Evolutionary conservation across 495 filamentous ascomycete species (phyloP).

Genomic region (Cercophora newfieldiana): DNA sequence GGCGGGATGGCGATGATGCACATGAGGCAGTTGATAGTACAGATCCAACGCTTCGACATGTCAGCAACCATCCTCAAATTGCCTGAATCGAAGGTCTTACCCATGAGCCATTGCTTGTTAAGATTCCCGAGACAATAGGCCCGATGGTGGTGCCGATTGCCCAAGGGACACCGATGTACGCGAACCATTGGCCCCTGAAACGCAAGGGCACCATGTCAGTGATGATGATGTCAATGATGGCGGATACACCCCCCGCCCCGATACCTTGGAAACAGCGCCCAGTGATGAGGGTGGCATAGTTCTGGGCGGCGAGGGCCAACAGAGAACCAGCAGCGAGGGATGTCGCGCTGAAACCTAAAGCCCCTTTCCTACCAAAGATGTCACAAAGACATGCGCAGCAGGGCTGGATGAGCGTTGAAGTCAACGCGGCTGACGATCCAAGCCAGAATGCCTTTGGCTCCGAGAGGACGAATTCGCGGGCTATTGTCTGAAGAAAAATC

Average conservation of each 20-base stretch:
- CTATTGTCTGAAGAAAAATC: conserved; percentile 52
- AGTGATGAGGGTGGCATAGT: conserved; percentile 58
- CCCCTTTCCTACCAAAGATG: conserved; percentile 45
- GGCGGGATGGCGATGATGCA: not conserved
- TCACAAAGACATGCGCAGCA: conserved; percentile 48
- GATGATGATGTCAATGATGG: conserved; percentile 62
- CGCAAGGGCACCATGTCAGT: conserved; percentile 60
- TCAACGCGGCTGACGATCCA: conserved; percentile 52
- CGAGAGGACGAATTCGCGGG: conserved; percentile 46
- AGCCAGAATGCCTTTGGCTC: conserved; percentile 60
- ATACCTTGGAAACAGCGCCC: conserved; percentile 67
- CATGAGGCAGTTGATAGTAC: not conserved
- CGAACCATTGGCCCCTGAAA: conserved; percentile 35
- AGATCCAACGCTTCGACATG: not conserved
- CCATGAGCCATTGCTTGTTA: not conserved
- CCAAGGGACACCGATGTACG: conserved; percentile 49
- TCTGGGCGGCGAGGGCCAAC: conserved; percentile 49
- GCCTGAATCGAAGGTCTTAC: not conserved
- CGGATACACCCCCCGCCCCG: conserved; percentile 64
- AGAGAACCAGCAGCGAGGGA: conserved; percentile 77
- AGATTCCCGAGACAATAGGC: conserved; percentile 42
- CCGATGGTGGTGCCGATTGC: conserved; percentile 65
- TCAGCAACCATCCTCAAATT: not conserved
- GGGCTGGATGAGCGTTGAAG: conserved; percentile 51
- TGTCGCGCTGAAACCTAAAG: conserved; percentile 66